Percentiles rank a stretch among this genome's conserved stretches.
Conservation (phyloP, 2,329 filamentous ascomycete species). For the Simplicillium aogashimaense region DNA sequence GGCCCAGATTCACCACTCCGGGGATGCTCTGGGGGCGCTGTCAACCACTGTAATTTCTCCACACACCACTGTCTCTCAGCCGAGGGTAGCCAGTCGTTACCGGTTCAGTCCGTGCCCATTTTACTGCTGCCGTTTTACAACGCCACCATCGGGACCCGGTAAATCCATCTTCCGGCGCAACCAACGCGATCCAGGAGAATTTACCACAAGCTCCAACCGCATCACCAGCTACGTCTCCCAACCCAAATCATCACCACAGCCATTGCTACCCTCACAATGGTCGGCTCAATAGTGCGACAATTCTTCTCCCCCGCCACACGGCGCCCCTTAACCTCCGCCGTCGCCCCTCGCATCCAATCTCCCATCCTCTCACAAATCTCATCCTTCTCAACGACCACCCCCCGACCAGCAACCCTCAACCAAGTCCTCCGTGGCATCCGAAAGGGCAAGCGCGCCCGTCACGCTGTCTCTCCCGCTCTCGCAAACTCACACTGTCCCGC, state of each 20-base stretch:
- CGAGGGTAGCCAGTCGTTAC: too few species aligned
- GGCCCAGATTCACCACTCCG: too few species aligned
- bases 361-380: conserved; percentile 16
- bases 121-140: too few species aligned
- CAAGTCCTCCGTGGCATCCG: conserved; percentile 72
- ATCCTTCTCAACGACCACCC: conserved; percentile 47
- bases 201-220: neutral
- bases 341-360: conserved; percentile 15
- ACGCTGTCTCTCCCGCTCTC: conserved; percentile 81
- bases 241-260: conserved; percentile 12
- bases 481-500: conserved; percentile 58
- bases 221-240: neutral
- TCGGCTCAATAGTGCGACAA: conserved; percentile 22
- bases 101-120: too few species aligned
- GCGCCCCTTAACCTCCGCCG: conserved; percentile 10
- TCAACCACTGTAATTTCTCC: too few species aligned
- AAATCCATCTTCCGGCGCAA: too few species aligned
- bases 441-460: conserved; percentile 67
- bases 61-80: too few species aligned
- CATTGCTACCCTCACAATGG: conserved; percentile 20
- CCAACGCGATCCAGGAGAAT: too few species aligned
- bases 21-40: too few species aligned
- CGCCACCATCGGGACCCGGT: too few species aligned
- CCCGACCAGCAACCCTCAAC: conserved; percentile 55
- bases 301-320: conserved; percentile 22